Evolutionary conservation across 176 grass and related monocot species (phyloP).

Genomic region (Dendrocalamus sinicus): DNA sequence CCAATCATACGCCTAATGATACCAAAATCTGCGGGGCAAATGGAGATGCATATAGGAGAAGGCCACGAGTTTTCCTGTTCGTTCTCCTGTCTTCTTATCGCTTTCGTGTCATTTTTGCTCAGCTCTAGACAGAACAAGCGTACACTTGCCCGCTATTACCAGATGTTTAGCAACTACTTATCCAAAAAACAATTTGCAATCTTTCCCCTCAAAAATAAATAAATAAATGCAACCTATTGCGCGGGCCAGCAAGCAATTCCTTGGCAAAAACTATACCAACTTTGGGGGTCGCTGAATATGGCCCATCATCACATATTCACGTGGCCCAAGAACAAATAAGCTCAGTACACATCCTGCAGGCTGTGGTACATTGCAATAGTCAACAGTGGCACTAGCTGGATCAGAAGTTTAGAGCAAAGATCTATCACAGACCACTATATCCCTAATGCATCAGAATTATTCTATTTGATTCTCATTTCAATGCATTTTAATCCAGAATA

Average conservation of each 20-base stretch:
- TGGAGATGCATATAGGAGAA: not conserved
- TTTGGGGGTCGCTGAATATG: not conserved
- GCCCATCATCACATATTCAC: conserved; percentile 4
- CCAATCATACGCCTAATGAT: conserved; percentile 46
- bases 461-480: not conserved
- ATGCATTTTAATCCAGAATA: not conserved
- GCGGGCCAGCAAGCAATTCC: not conserved
- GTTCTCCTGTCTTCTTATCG: not conserved
- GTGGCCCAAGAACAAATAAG: not conserved
- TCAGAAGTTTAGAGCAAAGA: not conserved
- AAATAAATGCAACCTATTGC: not conserved
- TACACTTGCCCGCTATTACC: not conserved
- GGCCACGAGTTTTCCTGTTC: not conserved
- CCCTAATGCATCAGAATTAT: not conserved
- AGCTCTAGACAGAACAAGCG: not conserved
- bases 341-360: not conserved
- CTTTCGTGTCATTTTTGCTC: not conserved
- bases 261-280: not conserved
- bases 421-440: not conserved
- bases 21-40: not conserved
- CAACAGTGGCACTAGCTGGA: not conserved
- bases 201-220: too few relatives aligned
- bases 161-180: not conserved
- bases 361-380: not conserved
- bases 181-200: not conserved